Percentiles rank a stretch among this genome's conserved stretches.
Conservation (phyloP, 2,329 filamentous ascomycete species). For the Cladosporium sphaerospermum region DNA sequence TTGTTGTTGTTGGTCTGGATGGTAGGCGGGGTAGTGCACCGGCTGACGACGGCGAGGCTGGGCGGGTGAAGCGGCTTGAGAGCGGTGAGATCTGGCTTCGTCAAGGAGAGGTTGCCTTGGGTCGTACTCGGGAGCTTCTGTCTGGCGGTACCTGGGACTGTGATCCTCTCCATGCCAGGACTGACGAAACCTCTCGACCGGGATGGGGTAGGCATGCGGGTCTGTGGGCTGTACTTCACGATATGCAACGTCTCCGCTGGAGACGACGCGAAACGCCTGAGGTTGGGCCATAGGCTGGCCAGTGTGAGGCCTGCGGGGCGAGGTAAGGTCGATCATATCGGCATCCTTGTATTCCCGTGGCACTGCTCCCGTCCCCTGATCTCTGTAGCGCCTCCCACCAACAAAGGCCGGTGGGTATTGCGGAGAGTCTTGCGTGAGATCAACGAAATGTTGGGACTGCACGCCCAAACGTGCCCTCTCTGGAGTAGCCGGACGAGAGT, state of each 20-base stretch:
- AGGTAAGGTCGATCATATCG: conserved; percentile 6
- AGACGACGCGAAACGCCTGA: background rate
- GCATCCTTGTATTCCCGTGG: background rate
- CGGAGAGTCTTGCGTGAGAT: background rate
- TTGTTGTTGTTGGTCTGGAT: background rate
- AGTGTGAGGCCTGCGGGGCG: background rate
- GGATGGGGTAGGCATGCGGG: background rate
- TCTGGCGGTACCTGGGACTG: no score
- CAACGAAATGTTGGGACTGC: background rate
- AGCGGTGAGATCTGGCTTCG: background rate
- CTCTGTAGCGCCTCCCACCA: background rate
- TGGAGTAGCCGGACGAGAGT: background rate
- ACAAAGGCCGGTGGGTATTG: background rate
- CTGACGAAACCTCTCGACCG: background rate
- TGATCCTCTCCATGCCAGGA: background rate
- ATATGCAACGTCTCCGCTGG: background rate
- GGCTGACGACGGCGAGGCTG: background rate
- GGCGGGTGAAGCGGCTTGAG: background rate
- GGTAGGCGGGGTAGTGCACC: background rate
- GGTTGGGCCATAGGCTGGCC: background rate
- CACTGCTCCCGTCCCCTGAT: background rate
- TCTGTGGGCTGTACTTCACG: background rate
- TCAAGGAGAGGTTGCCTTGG: conserved; percentile 1
- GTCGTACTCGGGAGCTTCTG: background rate
- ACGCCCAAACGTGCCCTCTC: background rate